phyloP scores from a whole-genome alignment of 2,329 filamentous ascomycete genomes.

The Fusarium nurragi region DNA sequence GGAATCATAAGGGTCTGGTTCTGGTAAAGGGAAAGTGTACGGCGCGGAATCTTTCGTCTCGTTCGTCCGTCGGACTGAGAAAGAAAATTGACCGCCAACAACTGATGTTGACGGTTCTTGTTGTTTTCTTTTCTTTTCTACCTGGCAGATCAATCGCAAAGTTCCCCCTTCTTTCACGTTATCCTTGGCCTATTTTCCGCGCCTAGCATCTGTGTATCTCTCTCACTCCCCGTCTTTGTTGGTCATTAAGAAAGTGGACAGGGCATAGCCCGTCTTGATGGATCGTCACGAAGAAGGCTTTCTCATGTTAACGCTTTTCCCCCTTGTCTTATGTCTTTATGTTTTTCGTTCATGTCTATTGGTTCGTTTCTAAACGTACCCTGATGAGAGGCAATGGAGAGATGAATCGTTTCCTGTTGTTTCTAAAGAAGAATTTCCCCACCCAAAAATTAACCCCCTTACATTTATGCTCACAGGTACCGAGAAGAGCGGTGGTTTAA shows the following conservation, averaged over 20 bases:
- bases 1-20: constrained; percentile 51
- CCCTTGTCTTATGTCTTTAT: constrained; percentile 35
- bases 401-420: constrained; percentile 22
- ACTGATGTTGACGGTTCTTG: constrained; percentile 38
- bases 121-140: constrained; percentile 35
- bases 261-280: constrained; percentile 33
- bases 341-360: constrained; percentile 36
- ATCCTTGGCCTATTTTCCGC: constrained; percentile 23
- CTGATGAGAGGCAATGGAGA: constrained; percentile 27
- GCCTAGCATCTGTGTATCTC: constrained; percentile 38
- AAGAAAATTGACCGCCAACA: constrained; percentile 33
- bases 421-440: constrained; percentile 17
- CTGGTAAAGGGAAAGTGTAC: constrained; percentile 51
- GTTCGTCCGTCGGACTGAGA: constrained; percentile 42
- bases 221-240: constrained; percentile 31
- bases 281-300: constrained; percentile 47
- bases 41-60: constrained; percentile 50
- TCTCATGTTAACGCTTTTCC: constrained; percentile 36
- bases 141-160: constrained; percentile 47
- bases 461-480: constrained; percentile 29
- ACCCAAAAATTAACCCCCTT: constrained; percentile 18
- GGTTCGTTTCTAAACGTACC: constrained; percentile 27
- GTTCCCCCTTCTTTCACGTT: constrained; percentile 29
- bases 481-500: constrained; percentile 4
- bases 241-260: constrained; percentile 32